Percentiles rank a stretch among this genome's conserved stretches.
Evolutionary conservation across 1,139 yeast genomes (phyloP).

Genomic region (Sugiyamaella pinicola): DNA sequence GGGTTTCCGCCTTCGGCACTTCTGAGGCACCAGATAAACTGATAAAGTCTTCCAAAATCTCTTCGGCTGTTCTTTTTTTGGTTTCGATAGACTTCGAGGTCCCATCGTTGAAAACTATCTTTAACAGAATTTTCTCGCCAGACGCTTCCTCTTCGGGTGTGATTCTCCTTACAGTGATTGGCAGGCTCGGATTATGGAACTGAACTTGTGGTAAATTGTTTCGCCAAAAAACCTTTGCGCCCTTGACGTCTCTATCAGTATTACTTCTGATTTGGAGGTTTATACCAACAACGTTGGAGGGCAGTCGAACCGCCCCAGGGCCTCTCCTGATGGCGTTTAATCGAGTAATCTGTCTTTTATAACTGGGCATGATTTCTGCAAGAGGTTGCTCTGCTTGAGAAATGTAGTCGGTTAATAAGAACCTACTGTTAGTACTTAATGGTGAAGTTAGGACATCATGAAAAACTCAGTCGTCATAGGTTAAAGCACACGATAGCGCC

Average conservation of each 20-base stretch:
- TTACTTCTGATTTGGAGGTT: conserved; percentile 50
- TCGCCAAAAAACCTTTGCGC: conserved; percentile 65
- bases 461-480: too few species aligned
- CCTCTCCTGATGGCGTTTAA: conserved; percentile 50
- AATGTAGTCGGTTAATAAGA: neutral
- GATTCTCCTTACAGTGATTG: conserved; percentile 53
- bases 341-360: conserved; percentile 47
- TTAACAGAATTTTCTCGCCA: conserved; percentile 26
- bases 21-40: conserved; percentile 42
- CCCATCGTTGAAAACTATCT: conserved; percentile 41
- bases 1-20: conserved; percentile 40
- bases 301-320: conserved; percentile 49
- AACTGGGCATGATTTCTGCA: conserved; percentile 28
- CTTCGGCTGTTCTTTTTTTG: conserved; percentile 44
- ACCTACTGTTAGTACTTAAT: too few species aligned
- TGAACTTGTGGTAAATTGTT: conserved; percentile 71
- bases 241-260: conserved; percentile 15
- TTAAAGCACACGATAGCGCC: neutral
- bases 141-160: conserved; percentile 28
- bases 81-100: conserved; percentile 43
- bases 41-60: conserved; percentile 46
- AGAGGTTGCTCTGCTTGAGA: neutral
- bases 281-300: conserved; percentile 47
- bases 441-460: neutral
- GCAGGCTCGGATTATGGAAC: conserved; percentile 75